phyloP scores from a whole-genome alignment of 768 basidiomycete species.

The Rubroboletus satanas region DNA sequence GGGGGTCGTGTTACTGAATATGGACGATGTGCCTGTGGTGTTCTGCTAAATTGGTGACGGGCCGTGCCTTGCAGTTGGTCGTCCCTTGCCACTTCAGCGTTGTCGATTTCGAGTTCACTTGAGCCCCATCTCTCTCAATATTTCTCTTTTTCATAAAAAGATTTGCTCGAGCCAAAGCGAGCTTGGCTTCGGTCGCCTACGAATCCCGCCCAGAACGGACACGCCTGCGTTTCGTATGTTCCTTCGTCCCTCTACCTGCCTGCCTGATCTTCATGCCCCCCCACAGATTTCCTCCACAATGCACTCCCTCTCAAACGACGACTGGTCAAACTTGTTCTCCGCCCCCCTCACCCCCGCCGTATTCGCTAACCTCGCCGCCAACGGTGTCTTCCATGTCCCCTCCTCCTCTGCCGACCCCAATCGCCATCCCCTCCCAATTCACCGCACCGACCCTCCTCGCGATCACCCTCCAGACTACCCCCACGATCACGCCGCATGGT shows the following conservation, averaged over 20 bases:
- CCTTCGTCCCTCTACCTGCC: not conserved
- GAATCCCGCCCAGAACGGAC: constrained; percentile 7
- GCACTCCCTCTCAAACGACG: constrained; percentile 28
- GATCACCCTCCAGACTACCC: constrained; percentile 15
- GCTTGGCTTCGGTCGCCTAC: not conserved
- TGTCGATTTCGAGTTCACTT: not conserved
- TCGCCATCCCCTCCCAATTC: constrained; percentile 23
- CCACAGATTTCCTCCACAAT: constrained; percentile 5
- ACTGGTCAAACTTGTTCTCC: constrained; percentile 61
- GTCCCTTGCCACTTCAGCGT: constrained; percentile 19
- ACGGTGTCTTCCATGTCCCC: constrained; percentile 48
- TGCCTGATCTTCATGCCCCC: not conserved
- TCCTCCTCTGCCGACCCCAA: constrained; percentile 22
- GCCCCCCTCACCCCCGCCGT: constrained; percentile 56
- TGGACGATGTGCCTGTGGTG: constrained; percentile 5
- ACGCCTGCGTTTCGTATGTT: not conserved
- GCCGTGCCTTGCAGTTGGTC: constrained; percentile 12
- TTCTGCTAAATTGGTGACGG: constrained; percentile 1
- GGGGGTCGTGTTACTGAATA: constrained; percentile 16
- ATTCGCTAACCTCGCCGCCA: constrained; percentile 59
- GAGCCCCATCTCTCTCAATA: not conserved
- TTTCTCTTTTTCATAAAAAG: constrained; percentile 9
- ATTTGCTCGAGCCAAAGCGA: constrained; percentile 16
- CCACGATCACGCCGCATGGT: constrained; percentile 28
- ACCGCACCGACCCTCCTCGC: constrained; percentile 14